Evolutionary conservation across 2,329 filamentous ascomycete species (phyloP).

Genomic region (Aspergillus novofumigatus): DNA sequence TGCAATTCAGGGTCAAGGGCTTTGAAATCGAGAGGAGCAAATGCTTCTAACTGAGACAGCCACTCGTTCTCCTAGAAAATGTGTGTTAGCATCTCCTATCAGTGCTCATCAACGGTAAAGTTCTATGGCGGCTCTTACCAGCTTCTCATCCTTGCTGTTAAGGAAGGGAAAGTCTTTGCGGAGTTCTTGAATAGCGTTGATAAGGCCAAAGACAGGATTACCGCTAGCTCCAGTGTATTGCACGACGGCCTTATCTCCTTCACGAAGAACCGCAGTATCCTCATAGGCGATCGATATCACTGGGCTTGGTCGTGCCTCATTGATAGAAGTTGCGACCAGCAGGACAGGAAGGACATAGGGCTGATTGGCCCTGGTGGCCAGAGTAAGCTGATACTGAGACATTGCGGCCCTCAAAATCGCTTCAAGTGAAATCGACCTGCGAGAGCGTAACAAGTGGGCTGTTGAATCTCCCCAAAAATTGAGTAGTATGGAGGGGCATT

Average conservation of each 20-base stretch:
- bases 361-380: conserved; percentile 40
- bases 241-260: conserved; percentile 33
- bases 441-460: conserved; percentile 3
- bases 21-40: conserved; percentile 70
- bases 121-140: conserved; percentile 20
- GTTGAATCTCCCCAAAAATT: neutral
- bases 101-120: neutral
- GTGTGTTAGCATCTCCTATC: conserved; percentile 2
- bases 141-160: conserved; percentile 33
- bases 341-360: conserved; percentile 38
- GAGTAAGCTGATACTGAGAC: conserved; percentile 30
- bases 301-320: conserved; percentile 32
- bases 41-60: conserved; percentile 50
- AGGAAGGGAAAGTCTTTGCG: conserved; percentile 33
- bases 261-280: conserved; percentile 31
- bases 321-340: conserved; percentile 39
- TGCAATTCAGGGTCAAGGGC: conserved; percentile 68
- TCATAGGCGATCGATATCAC: conserved; percentile 37
- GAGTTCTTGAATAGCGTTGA: conserved; percentile 31
- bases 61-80: conserved; percentile 47
- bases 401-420: conserved; percentile 19
- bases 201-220: conserved; percentile 28
- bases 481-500: conserved; percentile 21
- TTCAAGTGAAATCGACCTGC: conserved; percentile 6
- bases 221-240: conserved; percentile 28